These are phyloP conservation scores for Ogataea pignaliae DNA, from an alignment of 805 yeast genomes.

Conservation along the genomic window DNA sequence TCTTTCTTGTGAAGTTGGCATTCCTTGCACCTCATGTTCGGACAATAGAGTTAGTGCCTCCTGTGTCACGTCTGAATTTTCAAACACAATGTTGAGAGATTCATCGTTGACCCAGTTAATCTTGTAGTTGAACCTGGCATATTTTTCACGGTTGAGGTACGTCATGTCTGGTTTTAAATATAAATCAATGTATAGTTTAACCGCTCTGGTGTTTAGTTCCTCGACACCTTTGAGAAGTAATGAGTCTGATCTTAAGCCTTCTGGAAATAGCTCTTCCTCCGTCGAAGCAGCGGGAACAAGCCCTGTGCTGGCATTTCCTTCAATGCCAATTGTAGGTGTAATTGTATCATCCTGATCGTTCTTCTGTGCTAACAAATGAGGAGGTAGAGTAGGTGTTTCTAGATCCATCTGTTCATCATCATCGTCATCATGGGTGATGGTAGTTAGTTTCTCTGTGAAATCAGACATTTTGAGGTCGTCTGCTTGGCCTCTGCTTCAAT, in stretches of 20 bases:
- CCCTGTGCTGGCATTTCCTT: constrained; percentile 1
- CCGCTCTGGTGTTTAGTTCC: constrained; percentile 54
- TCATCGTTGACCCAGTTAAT: constrained; percentile 68
- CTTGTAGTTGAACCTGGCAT: constrained; percentile 30
- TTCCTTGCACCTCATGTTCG: constrained; percentile 6
- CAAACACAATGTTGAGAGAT: constrained; percentile 51
- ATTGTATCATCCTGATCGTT: background rate
- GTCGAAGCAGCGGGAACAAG: too few species aligned
- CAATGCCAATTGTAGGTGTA: background rate
- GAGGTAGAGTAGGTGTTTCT: constrained; percentile 15
- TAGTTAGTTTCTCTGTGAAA: constrained; percentile 15
- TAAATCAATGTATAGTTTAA: constrained; percentile 50
- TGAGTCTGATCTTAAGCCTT: constrained; percentile 41
- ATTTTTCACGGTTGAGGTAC: constrained; percentile 26
- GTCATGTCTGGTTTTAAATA: constrained; percentile 33
- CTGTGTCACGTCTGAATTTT: constrained; percentile 24
- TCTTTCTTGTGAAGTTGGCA: constrained; percentile 32
- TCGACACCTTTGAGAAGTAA: constrained; percentile 59
- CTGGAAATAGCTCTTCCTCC: constrained; percentile 12
- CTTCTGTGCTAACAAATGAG: constrained; percentile 17
- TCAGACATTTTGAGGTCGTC: constrained; percentile 9
- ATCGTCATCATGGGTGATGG: constrained; percentile 12
- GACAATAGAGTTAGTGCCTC: constrained; percentile 17
- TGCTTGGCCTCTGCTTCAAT: too few species aligned
- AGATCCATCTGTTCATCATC: constrained; percentile 20